Evolutionary conservation across 2,329 filamentous ascomycete genomes (phyloP).

Genomic region (Didymella pinodella): DNA sequence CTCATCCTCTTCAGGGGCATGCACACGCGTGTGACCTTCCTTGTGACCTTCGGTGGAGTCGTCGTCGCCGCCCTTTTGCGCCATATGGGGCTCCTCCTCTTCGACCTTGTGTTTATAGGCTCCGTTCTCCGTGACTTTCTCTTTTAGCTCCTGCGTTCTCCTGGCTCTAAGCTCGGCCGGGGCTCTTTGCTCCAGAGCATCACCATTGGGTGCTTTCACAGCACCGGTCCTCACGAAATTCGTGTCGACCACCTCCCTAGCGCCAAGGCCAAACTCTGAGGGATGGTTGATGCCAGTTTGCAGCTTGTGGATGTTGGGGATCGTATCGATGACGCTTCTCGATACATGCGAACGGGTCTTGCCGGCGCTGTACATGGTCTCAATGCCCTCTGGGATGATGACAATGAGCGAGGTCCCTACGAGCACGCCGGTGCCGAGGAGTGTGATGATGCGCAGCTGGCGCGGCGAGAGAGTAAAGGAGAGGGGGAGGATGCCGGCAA

Average conservation of each 20-base stretch:
- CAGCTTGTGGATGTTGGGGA: constrained; percentile 37
- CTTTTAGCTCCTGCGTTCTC: constrained; percentile 35
- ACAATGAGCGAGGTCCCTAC: constrained; percentile 96
- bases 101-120: constrained; percentile 28
- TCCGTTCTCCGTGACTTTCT: constrained; percentile 29
- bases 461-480: constrained; percentile 87
- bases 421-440: constrained; percentile 89
- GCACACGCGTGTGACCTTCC: constrained; percentile 49
- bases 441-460: constrained; percentile 87
- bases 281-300: constrained; percentile 39
- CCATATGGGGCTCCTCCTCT: constrained; percentile 32
- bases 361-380: constrained; percentile 76
- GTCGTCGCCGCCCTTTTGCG: constrained; percentile 49
- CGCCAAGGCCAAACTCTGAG: constrained; percentile 31
- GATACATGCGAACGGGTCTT: constrained; percentile 37
- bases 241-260: constrained; percentile 30
- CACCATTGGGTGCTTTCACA: constrained; percentile 29
- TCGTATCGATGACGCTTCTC: constrained; percentile 34
- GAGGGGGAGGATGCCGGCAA: constrained; percentile 88
- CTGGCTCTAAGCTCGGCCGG: constrained; percentile 32
- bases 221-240: constrained; percentile 27
- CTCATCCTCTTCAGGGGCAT: constrained; percentile 44
- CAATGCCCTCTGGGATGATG: constrained; percentile 95
- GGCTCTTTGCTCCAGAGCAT: constrained; percentile 35
- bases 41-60: constrained; percentile 50